phyloP scores from a whole-genome alignment of 441 rosid genomes.

The Adansonia grandidieri region DNA sequence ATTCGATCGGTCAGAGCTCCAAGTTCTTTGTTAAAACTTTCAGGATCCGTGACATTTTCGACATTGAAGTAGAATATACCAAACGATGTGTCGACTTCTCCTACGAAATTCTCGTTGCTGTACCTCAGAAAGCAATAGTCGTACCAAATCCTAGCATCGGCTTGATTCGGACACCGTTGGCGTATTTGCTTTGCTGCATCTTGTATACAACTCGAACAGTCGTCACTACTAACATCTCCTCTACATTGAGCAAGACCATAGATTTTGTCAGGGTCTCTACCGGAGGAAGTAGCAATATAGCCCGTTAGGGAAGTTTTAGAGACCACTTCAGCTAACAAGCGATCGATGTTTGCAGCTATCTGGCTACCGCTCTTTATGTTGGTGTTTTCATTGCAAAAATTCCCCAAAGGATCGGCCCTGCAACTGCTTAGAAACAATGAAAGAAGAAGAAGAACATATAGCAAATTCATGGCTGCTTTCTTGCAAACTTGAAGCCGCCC shows the following conservation, averaged over 20 bases:
- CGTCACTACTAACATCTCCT: constrained; percentile 59
- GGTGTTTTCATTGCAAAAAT: constrained; percentile 48
- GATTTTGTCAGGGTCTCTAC: constrained; percentile 44
- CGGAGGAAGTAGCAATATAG: constrained; percentile 44
- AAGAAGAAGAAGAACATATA: constrained; percentile 22
- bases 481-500: constrained; percentile 12
- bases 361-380: constrained; percentile 36
- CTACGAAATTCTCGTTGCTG: constrained; percentile 44
- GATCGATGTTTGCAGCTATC: constrained; percentile 47
- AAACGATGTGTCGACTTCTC: constrained; percentile 55
- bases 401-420: constrained; percentile 48
- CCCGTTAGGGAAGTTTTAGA: constrained; percentile 48
- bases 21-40: constrained; percentile 51
- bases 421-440: constrained; percentile 24
- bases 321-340: constrained; percentile 46
- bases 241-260: constrained; percentile 83
- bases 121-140: constrained; percentile 73
- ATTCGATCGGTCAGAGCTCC: constrained; percentile 51
- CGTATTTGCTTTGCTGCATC: constrained; percentile 65
- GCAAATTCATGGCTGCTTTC: constrained; percentile 27
- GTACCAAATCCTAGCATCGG: constrained; percentile 70
- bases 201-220: constrained; percentile 58
- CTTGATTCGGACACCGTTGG: constrained; percentile 52
- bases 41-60: constrained; percentile 58
- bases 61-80: constrained; percentile 57